phyloP scores from a whole-genome alignment of 1,284 basidiomycete genomes.

The Tilletiaria anomala region DNA sequence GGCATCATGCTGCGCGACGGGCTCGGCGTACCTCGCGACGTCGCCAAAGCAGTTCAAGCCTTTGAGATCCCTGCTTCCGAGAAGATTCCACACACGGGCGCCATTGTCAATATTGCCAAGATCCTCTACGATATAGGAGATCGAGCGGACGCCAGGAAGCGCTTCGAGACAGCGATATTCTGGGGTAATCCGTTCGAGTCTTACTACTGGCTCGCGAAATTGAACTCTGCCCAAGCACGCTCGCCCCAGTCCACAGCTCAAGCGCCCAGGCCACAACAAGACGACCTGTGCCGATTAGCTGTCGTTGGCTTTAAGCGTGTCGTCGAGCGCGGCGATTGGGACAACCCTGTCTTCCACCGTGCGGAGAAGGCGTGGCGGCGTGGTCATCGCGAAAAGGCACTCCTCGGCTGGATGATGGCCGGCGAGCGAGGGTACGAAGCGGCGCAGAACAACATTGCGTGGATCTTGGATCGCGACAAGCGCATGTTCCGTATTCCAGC shows the following conservation, averaged over 20 bases:
- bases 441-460: conserved; percentile 91
- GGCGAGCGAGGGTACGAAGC: conserved; percentile 73
- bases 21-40: conserved; percentile 50
- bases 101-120: conserved; percentile 77
- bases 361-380: conserved; percentile 32
- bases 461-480: conserved; percentile 59
- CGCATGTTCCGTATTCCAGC: conserved; percentile 38
- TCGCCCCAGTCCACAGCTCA: not conserved
- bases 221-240: conserved; percentile 15
- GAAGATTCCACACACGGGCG: conserved; percentile 60
- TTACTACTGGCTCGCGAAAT: conserved; percentile 15
- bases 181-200: conserved; percentile 20
- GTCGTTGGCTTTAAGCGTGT: conserved; percentile 20
- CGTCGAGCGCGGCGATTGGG: conserved; percentile 33
- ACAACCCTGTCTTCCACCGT: conserved; percentile 24
- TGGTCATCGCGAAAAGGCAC: conserved; percentile 17
- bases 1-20: conserved; percentile 88
- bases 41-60: conserved; percentile 50
- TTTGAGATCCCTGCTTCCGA: conserved; percentile 69
- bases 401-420: conserved; percentile 61
- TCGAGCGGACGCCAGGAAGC: conserved; percentile 9
- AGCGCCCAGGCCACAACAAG: not conserved
- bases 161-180: conserved; percentile 12
- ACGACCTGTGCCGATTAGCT: conserved; percentile 14
- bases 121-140: conserved; percentile 46